These are phyloP conservation scores for Pythium pyrilobum DNA, from an alignment of 352 stramenopile species.

Conservation along the genomic window DNA sequence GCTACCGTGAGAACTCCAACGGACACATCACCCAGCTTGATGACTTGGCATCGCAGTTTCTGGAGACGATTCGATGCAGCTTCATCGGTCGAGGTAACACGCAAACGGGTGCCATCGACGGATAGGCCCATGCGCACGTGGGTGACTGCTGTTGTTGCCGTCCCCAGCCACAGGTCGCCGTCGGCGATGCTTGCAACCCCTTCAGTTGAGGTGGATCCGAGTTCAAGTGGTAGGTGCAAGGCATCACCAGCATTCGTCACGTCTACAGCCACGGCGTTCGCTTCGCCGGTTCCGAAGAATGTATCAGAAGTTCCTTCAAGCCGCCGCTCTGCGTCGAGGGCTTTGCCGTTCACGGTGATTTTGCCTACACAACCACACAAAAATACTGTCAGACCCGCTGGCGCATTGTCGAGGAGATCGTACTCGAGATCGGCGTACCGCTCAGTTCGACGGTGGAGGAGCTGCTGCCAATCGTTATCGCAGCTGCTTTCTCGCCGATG, in stretches of 20 bases:
- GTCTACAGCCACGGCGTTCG: not conserved
- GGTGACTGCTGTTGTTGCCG: not conserved
- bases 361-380: slow-evolving; percentile 22
- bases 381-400: no score
- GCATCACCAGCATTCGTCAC: not conserved
- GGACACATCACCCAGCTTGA: not conserved
- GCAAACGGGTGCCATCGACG: not conserved
- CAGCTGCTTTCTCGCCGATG: slow-evolving; percentile 6
- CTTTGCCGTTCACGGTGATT: slow-evolving; percentile 52
- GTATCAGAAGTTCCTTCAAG: not conserved
- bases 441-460: slow-evolving; percentile 4
- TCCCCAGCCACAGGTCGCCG: not conserved
- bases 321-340: not conserved
- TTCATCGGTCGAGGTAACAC: not conserved
- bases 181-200: not conserved
- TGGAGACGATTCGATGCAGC: not conserved
- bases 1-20: slow-evolving; percentile 29
- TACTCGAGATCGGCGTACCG: not conserved
- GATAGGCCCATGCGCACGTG: slow-evolving; percentile 10
- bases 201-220: not conserved
- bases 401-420: no score
- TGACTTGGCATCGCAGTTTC: slow-evolving; percentile 15
- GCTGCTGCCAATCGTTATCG: slow-evolving; percentile 8
- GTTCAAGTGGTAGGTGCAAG: not conserved
- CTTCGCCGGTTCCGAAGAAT: not conserved